Evolutionary conservation across 805 yeast genomes (phyloP).

Genomic region (Lipomyces orientalis): DNA sequence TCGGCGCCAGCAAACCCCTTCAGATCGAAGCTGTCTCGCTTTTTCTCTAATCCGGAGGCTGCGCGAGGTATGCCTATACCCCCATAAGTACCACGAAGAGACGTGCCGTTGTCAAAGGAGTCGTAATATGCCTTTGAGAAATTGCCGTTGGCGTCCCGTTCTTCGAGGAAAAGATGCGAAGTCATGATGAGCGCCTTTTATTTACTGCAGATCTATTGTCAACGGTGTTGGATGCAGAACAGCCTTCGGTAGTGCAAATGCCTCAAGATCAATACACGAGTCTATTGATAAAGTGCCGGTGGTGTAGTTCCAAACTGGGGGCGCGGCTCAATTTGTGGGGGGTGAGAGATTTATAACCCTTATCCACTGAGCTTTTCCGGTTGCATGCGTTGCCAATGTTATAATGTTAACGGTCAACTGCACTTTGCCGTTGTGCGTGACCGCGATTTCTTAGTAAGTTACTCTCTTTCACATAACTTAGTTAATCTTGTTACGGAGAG

Average conservation of each 20-base stretch:
- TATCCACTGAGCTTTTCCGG: too few species aligned
- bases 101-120: not conserved
- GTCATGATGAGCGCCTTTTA: not conserved
- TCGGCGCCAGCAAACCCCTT: not conserved
- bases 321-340: not conserved
- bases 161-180: conserved; percentile 22
- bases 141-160: conserved; percentile 34
- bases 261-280: not conserved
- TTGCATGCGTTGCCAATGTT: too few species aligned
- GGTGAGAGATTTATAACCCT: too few species aligned
- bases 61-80: not conserved
- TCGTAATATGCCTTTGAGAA: conserved; percentile 28
- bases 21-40: not conserved
- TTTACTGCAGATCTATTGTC: not conserved
- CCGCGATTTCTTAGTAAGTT: too few species aligned
- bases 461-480: too few species aligned
- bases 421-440: too few species aligned
- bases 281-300: too few species aligned
- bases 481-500: too few species aligned
- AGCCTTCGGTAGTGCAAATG: not conserved
- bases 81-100: not conserved
- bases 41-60: not conserved
- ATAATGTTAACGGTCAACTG: too few species aligned
- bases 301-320: too few species aligned
- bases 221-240: too few species aligned